These are phyloP conservation scores for Penicillium sp. DNA, from an alignment of 2,329 filamentous ascomycete genomes.

Conservation along the genomic window DNA sequence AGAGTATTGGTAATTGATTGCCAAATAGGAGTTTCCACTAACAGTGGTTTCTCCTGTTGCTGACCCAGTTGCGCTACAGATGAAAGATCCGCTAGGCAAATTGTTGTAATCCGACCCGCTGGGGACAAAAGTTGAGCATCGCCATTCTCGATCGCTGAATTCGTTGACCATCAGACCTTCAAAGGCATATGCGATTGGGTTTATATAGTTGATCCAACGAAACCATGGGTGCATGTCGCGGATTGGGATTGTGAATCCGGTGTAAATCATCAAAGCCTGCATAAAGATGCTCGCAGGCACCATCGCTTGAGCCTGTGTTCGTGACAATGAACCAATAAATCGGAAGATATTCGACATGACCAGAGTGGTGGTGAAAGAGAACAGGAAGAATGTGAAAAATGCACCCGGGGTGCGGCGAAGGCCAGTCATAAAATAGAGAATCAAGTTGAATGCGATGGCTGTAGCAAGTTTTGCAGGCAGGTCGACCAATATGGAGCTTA, in stretches of 20 bases:
- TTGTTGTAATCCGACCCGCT: constrained; percentile 33
- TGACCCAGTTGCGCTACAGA: constrained; percentile 61
- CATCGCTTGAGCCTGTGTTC: constrained; percentile 59
- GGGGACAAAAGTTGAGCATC: constrained; percentile 30
- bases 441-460: constrained; percentile 70
- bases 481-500: constrained; percentile 80
- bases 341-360: constrained; percentile 86
- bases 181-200: constrained; percentile 76
- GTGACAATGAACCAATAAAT: constrained; percentile 69
- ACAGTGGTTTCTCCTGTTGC: constrained; percentile 51
- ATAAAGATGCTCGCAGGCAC: constrained; percentile 53
- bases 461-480: constrained; percentile 77
- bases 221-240: constrained; percentile 73
- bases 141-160: constrained; percentile 63
- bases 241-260: constrained; percentile 45
- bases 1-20: constrained; percentile 54
- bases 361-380: constrained; percentile 69
- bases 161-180: constrained; percentile 81
- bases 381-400: constrained; percentile 83
- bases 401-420: constrained; percentile 67
- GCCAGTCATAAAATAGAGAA: constrained; percentile 84
- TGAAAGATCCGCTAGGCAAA: constrained; percentile 35
- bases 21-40: constrained; percentile 57
- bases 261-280: constrained; percentile 44
- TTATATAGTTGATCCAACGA: constrained; percentile 77